phyloP scores from a whole-genome alignment of 257 asterid genomes.

The Vinca minor region DNA sequence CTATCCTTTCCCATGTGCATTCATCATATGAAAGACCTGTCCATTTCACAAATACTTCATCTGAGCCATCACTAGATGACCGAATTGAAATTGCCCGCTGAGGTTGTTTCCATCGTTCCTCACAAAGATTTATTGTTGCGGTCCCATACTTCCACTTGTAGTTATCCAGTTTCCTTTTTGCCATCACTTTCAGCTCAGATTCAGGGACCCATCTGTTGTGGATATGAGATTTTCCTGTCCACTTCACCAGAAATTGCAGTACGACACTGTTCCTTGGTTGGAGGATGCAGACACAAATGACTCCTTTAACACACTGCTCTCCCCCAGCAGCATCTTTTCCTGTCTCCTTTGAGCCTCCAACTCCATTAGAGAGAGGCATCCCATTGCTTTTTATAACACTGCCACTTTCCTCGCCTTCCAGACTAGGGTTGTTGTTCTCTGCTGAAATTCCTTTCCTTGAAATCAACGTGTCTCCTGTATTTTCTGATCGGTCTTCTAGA shows the following conservation, averaged over 20 bases:
- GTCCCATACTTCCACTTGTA: conserved; percentile 85
- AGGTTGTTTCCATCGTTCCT: conserved; percentile 88
- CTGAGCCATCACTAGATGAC: conserved; percentile 50
- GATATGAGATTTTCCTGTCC: conserved; percentile 92
- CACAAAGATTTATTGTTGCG: conserved; percentile 59
- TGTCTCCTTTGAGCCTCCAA: conserved; percentile 34
- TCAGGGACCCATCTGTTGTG: conserved; percentile 88
- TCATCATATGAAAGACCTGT: conserved; percentile 82
- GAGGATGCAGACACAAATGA: conserved; percentile 27
- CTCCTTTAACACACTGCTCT: conserved; percentile 24
- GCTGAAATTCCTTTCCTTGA: conserved; percentile 21
- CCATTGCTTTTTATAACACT: conserved; percentile 19
- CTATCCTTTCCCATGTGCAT: conserved; percentile 94
- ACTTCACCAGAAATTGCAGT: conserved; percentile 84
- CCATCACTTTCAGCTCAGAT: conserved; percentile 65
- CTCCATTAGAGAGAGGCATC: conserved; percentile 28
- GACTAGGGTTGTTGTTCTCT: conserved; percentile 18
- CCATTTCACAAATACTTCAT: conserved; percentile 83
- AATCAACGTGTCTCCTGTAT: conserved; percentile 20
- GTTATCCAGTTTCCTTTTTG: conserved; percentile 84
- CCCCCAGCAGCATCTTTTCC: conserved; percentile 23
- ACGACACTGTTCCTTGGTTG: conserved; percentile 27
- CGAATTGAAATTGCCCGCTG: conserved; percentile 76
- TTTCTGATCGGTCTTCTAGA: conserved; percentile 27
- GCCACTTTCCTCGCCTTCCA: conserved; percentile 15